A percentile compares a stretch with the other conserved stretches of the same genome.
phyloP scores from a whole-genome alignment of 371 early-diverging fungal genomes.

The Circinella minor region DNA sequence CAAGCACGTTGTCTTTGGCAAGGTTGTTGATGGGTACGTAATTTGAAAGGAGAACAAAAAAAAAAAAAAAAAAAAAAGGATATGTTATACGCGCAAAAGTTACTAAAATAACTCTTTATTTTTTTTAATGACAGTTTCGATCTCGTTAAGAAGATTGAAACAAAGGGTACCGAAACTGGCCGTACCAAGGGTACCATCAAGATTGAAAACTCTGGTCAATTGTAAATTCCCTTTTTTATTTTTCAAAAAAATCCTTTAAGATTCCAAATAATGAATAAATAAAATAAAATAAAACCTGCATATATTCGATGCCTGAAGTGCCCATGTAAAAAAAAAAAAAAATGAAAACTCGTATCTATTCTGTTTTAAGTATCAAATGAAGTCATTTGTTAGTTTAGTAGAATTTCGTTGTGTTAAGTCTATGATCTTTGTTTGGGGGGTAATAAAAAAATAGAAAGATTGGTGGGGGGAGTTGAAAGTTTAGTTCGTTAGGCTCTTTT shows the following conservation, averaged over 20 bases:
- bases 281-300: slow-evolving; percentile 5
- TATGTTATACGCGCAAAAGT: neutral
- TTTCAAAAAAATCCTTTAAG: neutral
- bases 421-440: neutral
- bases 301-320: too few relatives aligned
- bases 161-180: slow-evolving; percentile 65
- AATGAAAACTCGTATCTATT: too few relatives aligned
- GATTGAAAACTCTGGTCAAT: slow-evolving; percentile 75
- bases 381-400: neutral
- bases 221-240: slow-evolving; percentile 28
- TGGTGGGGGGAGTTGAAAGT: neutral
- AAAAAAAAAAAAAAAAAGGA: neutral
- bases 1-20: slow-evolving; percentile 99
- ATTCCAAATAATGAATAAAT: neutral
- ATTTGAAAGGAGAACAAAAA: neutral
- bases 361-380: neutral
- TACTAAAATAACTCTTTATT: neutral
- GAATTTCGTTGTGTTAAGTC: neutral
- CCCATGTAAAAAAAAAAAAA: too few relatives aligned
- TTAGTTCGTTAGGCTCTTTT: neutral
- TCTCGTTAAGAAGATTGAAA: slow-evolving; percentile 80
- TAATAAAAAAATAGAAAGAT: too few relatives aligned
- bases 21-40: slow-evolving; percentile 78
- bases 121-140: slow-evolving; percentile 43
- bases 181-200: slow-evolving; percentile 55